Base-by-base conservation (phyloP, 2,329 filamentous ascomycete species). In the Gnomoniopsis sp. region DNA sequence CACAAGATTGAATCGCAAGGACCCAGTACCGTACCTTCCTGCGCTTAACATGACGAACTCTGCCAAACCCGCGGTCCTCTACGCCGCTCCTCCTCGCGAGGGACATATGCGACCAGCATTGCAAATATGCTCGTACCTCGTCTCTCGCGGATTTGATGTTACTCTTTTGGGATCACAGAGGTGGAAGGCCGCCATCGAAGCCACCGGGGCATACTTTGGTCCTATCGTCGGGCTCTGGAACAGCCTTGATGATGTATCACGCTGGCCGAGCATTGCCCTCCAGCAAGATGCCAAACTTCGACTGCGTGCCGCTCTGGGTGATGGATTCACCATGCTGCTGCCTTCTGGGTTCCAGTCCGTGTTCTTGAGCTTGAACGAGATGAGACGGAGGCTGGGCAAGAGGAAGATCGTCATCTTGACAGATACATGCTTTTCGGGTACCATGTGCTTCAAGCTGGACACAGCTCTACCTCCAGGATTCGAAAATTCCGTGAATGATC, bases 21-120 rank as follows among this genome's bases (percentile, higher is more conserved):
- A 41, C n/a, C 12, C 14, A n/a, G 38, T n/a, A 15, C 38, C 3
- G 38, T 15, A 41, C 12, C 38, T 3, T 4, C 38, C 38, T n/a
- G 12, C 38, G 14, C n/a, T 15, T n/a, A 6, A 3, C 14, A 41
- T 41, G 38, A 12, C 38, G 4, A 12, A 41, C 38, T 15, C 38
- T 15, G 3, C 6, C 14, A 41, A 41, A 41, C 55, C 55, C 2
- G 38, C 51, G 11, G 52, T 60, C 43, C 17, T 60, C n/a, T 53
- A 58, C 55, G 50, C 55, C 11, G 49, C 53, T 14, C 49, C 49
- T 3, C 50, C 58, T 4, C 49, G 49, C 22, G 58, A 58, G 41
- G 55, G 58, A 22, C 58, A 60, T 26, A 60, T 58, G 49, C 38
- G 49, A 14, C 58, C 58, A 48, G 58, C 55, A 22, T 51, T 60